Percentiles rank a stretch among this genome's conserved stretches.
Conservation (phyloP, 169 alveolate species). For the Plasmodium adleri region DNA sequence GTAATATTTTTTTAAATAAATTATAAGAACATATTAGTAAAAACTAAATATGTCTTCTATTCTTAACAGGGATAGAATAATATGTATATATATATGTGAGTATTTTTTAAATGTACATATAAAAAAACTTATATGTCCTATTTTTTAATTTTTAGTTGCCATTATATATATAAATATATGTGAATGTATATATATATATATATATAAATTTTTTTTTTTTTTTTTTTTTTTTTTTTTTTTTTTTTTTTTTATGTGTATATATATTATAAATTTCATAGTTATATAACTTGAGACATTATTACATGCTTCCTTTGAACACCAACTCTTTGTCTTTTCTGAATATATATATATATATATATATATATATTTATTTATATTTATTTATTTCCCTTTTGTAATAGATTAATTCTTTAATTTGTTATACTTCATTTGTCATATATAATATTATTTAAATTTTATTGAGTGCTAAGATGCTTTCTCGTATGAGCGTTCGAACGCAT, state of each 20-base stretch:
- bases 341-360: no score
- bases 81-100: no score
- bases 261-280: no score
- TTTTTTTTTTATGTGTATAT: not conserved
- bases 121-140: not conserved
- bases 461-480: slow-evolving; percentile 41
- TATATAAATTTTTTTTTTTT: not conserved
- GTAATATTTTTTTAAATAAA: not conserved
- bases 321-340: no score
- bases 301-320: no score
- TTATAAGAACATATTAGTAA: slow-evolving; percentile 28
- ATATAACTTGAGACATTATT: no score
- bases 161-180: not conserved
- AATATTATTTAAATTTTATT: not conserved
- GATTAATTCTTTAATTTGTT: no score
- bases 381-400: no score
- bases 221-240: not conserved
- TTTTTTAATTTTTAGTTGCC: not conserved
- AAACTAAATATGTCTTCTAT: slow-evolving; percentile 38
- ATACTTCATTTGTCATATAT: not conserved
- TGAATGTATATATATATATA: not conserved
- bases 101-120: no score
- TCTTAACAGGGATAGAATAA: not conserved
- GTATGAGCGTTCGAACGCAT: slow-evolving; percentile 68
- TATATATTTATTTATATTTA: no score